phyloP scores from a whole-genome alignment of 305 asterid species.

The Vinca major region DNA sequence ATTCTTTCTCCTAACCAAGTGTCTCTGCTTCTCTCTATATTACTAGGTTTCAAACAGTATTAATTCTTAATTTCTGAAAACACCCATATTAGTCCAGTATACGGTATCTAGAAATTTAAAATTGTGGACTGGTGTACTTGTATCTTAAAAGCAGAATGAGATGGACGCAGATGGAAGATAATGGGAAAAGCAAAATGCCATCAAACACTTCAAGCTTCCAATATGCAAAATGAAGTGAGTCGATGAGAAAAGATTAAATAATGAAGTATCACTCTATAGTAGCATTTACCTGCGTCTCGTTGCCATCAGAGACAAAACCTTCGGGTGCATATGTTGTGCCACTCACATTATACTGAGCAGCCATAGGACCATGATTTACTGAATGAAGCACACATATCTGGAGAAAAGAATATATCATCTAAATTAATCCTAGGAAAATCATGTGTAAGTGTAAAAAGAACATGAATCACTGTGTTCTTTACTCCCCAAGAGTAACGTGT shows the following conservation, averaged over 20 bases:
- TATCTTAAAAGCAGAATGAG: background rate
- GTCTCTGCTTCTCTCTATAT: background rate
- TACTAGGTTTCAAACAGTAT: background rate
- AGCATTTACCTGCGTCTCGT: slow-evolving; percentile 54
- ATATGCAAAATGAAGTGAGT: background rate
- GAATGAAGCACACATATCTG: slow-evolving; percentile 90
- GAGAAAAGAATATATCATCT: slow-evolving; percentile 10
- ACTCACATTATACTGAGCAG: slow-evolving; percentile 66
- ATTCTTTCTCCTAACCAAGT: background rate
- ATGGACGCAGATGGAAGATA: background rate
- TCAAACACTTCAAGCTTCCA: background rate
- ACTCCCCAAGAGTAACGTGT: background rate
- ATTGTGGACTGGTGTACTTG: background rate
- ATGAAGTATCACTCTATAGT: slow-evolving; percentile 9
- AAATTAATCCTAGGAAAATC: background rate
- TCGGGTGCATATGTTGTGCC: slow-evolving; percentile 99
- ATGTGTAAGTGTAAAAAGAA: background rate
- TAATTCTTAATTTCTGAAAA: background rate
- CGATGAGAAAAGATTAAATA: background rate
- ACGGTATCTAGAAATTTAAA: slow-evolving; percentile 1
- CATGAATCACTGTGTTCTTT: background rate
- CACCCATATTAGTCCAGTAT: background rate
- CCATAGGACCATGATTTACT: slow-evolving; percentile 48
- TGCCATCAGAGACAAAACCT: slow-evolving; percentile 65
- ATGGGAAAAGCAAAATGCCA: background rate